phyloP scores from a whole-genome alignment of 2,329 filamentous ascomycete species.

The Dactylellina drechsleri region DNA sequence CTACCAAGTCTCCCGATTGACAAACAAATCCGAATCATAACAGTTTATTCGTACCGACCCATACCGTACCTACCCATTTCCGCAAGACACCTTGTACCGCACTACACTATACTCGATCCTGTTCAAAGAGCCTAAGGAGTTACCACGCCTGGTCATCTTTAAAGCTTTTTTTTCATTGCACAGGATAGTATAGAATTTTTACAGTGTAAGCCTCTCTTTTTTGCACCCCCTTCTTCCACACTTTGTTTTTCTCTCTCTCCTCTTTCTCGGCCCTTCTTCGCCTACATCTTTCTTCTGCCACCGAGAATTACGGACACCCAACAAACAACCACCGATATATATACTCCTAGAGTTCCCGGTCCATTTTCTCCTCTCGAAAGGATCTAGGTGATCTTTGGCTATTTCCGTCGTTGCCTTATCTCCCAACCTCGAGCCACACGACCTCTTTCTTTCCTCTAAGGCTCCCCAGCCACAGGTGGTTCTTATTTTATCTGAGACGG shows the following conservation, averaged over 20 bases:
- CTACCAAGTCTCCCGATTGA: constrained; percentile 17
- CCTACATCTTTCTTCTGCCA: constrained; percentile 34
- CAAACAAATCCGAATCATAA: constrained; percentile 34
- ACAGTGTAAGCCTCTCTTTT: constrained; percentile 53
- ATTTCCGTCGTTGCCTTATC: constrained; percentile 8
- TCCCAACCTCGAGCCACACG: constrained; percentile 26
- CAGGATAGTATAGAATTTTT: constrained; percentile 41
- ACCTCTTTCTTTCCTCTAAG: constrained; percentile 10
- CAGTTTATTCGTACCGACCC: constrained; percentile 51
- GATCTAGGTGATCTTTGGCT: constrained; percentile 22
- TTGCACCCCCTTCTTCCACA: constrained; percentile 21
- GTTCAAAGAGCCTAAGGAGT: constrained; percentile 29
- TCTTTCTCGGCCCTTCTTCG: constrained; percentile 34
- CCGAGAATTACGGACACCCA: constrained; percentile 15
- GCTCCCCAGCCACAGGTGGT: constrained; percentile 36
- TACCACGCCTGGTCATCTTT: constrained; percentile 33
- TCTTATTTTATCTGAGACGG: constrained; percentile 51
- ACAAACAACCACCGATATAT: constrained; percentile 23
- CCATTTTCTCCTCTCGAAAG: constrained; percentile 26
- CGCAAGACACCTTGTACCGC: constrained; percentile 37
- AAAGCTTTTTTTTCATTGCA: constrained; percentile 21
- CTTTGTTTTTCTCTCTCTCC: constrained; percentile 29
- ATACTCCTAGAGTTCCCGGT: constrained; percentile 33
- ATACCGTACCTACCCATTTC: constrained; percentile 49
- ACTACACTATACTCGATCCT: constrained; percentile 53